Percentiles rank a stretch among this genome's conserved stretches.
These are phyloP conservation scores for Zasmidium cellare DNA, from an alignment of 2,329 filamentous ascomycete genomes.

Conservation along the genomic window DNA sequence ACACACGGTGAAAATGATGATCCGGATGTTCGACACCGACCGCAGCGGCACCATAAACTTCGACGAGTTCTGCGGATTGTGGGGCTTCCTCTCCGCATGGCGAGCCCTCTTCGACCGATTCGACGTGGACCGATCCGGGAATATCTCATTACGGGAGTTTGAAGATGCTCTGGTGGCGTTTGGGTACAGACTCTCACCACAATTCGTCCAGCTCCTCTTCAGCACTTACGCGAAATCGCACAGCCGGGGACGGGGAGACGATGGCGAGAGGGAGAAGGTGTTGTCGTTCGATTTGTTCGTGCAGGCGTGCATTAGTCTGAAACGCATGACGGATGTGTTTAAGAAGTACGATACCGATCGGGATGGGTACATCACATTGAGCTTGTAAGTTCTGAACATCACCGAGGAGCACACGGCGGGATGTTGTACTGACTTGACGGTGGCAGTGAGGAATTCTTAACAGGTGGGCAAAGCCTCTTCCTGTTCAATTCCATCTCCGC, in stretches of 20 bases:
- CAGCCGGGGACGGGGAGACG: constrained; percentile 36
- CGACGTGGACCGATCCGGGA: constrained; percentile 74
- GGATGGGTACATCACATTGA: constrained; percentile 73
- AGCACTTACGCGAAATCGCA: constrained; percentile 70
- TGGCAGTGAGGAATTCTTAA: constrained; percentile 52
- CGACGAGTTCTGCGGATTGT: constrained; percentile 92
- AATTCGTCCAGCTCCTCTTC: constrained; percentile 84
- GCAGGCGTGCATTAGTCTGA: constrained; percentile 92
- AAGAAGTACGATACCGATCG: constrained; percentile 98
- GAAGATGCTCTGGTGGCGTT: constrained; percentile 86
- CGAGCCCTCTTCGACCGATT: constrained; percentile 92
- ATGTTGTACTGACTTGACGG: constrained; percentile 10
- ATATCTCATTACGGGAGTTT: constrained; percentile 84
- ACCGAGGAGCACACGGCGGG: neutral
- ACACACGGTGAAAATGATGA: constrained; percentile 98
- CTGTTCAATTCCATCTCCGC: constrained; percentile 55
- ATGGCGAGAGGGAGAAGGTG: constrained; percentile 39
- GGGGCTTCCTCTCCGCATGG: constrained; percentile 95
- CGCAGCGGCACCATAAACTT: constrained; percentile 87
- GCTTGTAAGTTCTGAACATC: constrained; percentile 42
- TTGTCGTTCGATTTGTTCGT: constrained; percentile 87
- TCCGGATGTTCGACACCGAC: constrained; percentile 97
- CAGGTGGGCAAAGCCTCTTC: constrained; percentile 57
- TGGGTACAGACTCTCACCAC: constrained; percentile 82
- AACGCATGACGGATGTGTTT: constrained; percentile 98